Conservation (phyloP, 164 flowering plant genomes). For the Umbellularia californica region DNA sequence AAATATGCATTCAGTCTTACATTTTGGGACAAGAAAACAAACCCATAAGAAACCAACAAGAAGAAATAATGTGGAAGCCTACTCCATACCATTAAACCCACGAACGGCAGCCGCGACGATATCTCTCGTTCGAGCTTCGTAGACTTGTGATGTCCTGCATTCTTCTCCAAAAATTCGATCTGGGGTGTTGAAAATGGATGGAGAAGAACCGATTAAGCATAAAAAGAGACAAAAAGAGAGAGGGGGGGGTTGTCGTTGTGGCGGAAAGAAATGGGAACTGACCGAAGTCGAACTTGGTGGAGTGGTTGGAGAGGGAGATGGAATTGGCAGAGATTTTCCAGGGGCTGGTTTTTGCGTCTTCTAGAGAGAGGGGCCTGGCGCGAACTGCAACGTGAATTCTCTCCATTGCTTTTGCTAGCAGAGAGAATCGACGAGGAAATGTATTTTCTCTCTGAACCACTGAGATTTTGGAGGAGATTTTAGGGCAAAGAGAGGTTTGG, state of each 20-base stretch:
- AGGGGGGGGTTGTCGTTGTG: no score
- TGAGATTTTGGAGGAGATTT: background rate
- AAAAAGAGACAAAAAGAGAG: no score
- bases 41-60: background rate
- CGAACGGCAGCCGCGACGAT: conserved; percentile 82
- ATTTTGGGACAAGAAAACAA: background rate
- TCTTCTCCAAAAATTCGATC: conserved; percentile 75
- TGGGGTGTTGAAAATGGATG: conserved; percentile 13
- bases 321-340: conserved; percentile 79
- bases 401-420: conserved; percentile 43
- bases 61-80: background rate
- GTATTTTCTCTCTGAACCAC: background rate
- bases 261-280: background rate
- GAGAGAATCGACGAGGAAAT: background rate
- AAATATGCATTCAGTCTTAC: no score
- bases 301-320: conserved; percentile 44
- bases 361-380: conserved; percentile 70
- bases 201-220: background rate
- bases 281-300: conserved; percentile 83
- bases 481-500: background rate
- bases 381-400: conserved; percentile 82
- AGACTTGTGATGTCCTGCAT: conserved; percentile 61
- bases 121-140: conserved; percentile 60
- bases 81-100: conserved; percentile 72
- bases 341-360: conserved; percentile 70